phyloP scores from a whole-genome alignment of 139 green algal species.

The Chlorella sp. region DNA sequence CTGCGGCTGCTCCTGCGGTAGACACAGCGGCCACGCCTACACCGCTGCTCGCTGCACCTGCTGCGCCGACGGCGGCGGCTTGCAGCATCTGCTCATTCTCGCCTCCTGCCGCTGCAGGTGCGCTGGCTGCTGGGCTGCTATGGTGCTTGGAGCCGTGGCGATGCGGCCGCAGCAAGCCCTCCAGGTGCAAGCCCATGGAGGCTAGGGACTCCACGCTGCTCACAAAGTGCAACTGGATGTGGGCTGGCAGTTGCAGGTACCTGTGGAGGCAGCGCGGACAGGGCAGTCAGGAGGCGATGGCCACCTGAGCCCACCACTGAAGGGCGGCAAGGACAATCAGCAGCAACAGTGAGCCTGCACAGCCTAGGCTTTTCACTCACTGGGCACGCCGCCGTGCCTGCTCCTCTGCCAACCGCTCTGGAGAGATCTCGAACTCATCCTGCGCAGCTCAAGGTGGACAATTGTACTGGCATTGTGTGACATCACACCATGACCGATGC shows the following conservation, averaged over 20 bases:
- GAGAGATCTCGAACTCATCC: conserved; percentile 14
- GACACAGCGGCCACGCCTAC: not conserved
- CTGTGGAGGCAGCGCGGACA: too few species aligned
- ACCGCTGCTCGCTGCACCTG: not conserved
- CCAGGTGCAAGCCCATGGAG: not conserved
- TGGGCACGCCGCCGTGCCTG: conserved; percentile 23
- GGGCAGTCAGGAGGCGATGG: too few species aligned
- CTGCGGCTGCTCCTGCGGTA: not conserved
- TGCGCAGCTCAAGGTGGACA: too few species aligned
- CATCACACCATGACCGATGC: too few species aligned
- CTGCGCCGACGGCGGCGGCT: not conserved
- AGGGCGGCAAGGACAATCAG: too few species aligned
- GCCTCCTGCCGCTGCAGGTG: conserved; percentile 22
- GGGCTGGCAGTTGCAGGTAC: conserved; percentile 67
- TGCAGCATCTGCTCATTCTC: too few species aligned
- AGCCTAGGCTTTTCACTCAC: too few species aligned
- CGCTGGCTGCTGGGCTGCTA: conserved; percentile 8
- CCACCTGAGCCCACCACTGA: too few species aligned
- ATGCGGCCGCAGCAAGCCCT: not conserved
- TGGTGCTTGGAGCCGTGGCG: conserved; percentile 5
- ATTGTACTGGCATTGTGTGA: too few species aligned
- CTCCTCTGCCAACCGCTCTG: conserved; percentile 52
- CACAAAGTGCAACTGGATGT: conserved; percentile 33
- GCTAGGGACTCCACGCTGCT: conserved; percentile 9
- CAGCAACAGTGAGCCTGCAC: too few species aligned